Conservation (phyloP, 202 grass and related monocot genomes). For the Schoenoplectus triqueter region DNA sequence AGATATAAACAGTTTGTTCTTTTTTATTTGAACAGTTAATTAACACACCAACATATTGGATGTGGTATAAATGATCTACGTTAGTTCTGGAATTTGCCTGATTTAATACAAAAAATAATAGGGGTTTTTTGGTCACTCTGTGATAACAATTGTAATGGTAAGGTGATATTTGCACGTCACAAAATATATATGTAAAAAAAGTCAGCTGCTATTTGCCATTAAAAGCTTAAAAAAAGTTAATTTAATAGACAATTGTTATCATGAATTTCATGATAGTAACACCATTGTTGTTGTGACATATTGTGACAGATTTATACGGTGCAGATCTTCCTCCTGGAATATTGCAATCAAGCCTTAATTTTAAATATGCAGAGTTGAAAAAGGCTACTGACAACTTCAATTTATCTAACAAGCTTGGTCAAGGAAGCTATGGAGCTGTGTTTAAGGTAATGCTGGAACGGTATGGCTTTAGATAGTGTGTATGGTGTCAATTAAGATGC, state of each 20-base stretch:
- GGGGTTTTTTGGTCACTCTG: neutral
- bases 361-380: constrained; percentile 70
- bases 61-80: neutral
- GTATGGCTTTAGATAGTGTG: neutral
- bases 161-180: neutral
- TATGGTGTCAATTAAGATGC: constrained; percentile 9
- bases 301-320: constrained; percentile 55
- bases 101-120: neutral
- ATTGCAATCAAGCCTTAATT: constrained; percentile 68
- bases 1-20: too few relatives aligned
- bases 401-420: constrained; percentile 78
- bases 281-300: neutral
- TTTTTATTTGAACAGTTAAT: neutral
- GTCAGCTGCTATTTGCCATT: neutral
- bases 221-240: neutral
- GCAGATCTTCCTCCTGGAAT: constrained; percentile 55
- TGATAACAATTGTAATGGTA: neutral
- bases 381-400: constrained; percentile 73
- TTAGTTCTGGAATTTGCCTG: neutral
- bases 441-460: constrained; percentile 56
- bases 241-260: neutral
- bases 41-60: neutral
- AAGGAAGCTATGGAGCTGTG: constrained; percentile 82
- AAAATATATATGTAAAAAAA: neutral
- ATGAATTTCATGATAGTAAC: neutral